Evolutionary conservation across 2,329 filamentous ascomycete species (phyloP).

Genomic region (Pyrenochaeta sp.): DNA sequence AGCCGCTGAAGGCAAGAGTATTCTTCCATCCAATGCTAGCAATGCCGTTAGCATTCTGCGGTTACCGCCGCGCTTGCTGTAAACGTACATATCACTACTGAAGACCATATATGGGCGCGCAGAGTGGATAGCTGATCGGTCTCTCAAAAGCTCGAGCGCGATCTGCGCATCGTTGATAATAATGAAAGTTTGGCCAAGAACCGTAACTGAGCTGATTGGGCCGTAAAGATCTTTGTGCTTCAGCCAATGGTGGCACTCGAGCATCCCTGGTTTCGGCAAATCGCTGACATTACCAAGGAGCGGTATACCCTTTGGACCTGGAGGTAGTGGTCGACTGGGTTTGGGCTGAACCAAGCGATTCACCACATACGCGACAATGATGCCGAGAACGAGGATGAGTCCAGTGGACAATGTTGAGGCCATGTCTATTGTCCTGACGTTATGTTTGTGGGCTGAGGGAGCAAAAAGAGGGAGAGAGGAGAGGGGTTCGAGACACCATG

Average conservation of each 20-base stretch:
- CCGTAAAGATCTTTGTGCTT: slow-evolving; percentile 52
- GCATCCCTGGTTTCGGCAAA: slow-evolving; percentile 51
- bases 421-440: slow-evolving; percentile 1
- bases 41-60: slow-evolving; percentile 37
- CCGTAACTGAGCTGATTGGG: slow-evolving; percentile 32
- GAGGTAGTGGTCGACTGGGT: slow-evolving; percentile 51
- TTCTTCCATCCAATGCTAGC: slow-evolving; percentile 37
- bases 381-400: slow-evolving; percentile 28
- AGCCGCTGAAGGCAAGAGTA: slow-evolving; percentile 21
- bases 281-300: slow-evolving; percentile 62
- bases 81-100: slow-evolving; percentile 24
- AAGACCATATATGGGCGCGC: slow-evolving; percentile 26
- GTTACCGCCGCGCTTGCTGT: slow-evolving; percentile 45
- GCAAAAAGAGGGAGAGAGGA: background rate
- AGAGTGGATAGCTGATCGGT: slow-evolving; percentile 32
- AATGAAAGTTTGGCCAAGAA: slow-evolving; percentile 34
- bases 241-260: slow-evolving; percentile 56
- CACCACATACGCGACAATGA: slow-evolving; percentile 18
- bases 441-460: background rate
- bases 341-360: slow-evolving; percentile 11
- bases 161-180: slow-evolving; percentile 33
- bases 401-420: slow-evolving; percentile 15
- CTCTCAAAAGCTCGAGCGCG: slow-evolving; percentile 32
- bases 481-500: background rate
- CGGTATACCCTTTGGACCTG: slow-evolving; percentile 60